A percentile compares a stretch with the other conserved stretches of the same genome.
Evolutionary conservation across 345 rosid genomes (phyloP).

Genomic region (Bruguiera sexangula): DNA sequence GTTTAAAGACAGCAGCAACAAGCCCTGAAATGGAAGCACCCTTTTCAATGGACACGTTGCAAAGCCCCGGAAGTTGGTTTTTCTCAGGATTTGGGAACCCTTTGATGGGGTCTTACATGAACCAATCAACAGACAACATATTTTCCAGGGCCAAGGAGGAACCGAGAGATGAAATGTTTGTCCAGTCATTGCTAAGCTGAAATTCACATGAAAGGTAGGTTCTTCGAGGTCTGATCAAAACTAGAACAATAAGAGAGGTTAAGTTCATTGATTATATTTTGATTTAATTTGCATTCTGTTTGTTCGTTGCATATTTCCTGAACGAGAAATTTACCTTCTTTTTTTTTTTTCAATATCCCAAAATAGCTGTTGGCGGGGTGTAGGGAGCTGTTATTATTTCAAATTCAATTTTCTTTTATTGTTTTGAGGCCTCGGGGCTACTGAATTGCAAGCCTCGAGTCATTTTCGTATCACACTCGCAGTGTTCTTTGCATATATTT

Average conservation of each 20-base stretch:
- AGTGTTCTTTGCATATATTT: neutral
- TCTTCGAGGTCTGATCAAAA: neutral
- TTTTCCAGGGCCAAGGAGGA: slow-evolving; percentile 73
- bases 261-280: neutral
- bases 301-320: neutral
- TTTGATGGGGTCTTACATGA: slow-evolving; percentile 44
- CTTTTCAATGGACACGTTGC: slow-evolving; percentile 46
- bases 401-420: slow-evolving; percentile 4
- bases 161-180: slow-evolving; percentile 49
- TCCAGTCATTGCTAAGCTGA: slow-evolving; percentile 51
- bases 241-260: neutral
- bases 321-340: neutral
- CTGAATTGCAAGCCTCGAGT: slow-evolving; percentile 6
- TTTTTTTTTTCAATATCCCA: neutral
- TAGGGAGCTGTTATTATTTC: too few species aligned
- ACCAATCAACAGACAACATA: slow-evolving; percentile 31
- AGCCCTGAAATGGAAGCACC: slow-evolving; percentile 37
- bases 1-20: slow-evolving; percentile 17
- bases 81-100: slow-evolving; percentile 41
- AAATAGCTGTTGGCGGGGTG: neutral
- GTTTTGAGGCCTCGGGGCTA: slow-evolving; percentile 4
- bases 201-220: neutral
- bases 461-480: slow-evolving; percentile 14
- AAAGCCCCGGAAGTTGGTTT: slow-evolving; percentile 34
- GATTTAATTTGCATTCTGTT: neutral